Base-by-base conservation (phyloP, 129 eudicot genomes). In the Arctium minus region DNA sequence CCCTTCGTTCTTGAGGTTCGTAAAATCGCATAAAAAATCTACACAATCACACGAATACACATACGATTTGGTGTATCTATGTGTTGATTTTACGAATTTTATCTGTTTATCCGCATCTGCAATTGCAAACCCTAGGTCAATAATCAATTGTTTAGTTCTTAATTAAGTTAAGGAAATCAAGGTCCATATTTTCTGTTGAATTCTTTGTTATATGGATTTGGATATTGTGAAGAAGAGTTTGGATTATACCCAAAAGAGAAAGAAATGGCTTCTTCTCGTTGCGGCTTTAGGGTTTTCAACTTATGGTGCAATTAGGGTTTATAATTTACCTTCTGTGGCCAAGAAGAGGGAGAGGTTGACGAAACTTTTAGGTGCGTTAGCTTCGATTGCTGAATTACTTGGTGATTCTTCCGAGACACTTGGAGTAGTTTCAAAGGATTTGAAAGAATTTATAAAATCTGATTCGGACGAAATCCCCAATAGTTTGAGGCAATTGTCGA, bases 391-490 rank as follows among this genome's bases (percentile, higher is more conserved):
- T 50, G 94, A 91, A 79, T 85, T 86, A 42, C 80, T 92, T n/a
- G 92, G 91, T 62, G 94, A 93, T 87, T 96, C 98, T 15, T 92
- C 98, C 1, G 96, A 93, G 71, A 88, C 91, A 29, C 75, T 96
- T 70, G 92, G 97, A 72, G 37, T 93, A 70, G 85, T 96, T 65
- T 89, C 99, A 0, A 93, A 86, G 72, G 99, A 96, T 87, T 36
- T 93, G 29, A 96, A 90, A 30, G 89, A 90, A 48, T 96, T 96
- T 74, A 74, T 96, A 15, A 82, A 83, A 10, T 93, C 99, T 4
- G 97, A 96, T 89, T 93, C 98, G 4, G 92, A 96, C 67, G 92
- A 92, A 77, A 87, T 93, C 73, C 98, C 99, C 2, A 94, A 89
- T 62, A 93, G 96, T 88, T 86, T 93, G 83, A 92, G 75, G 87